A percentile compares a stretch with the other conserved stretches of the same genome.
These are phyloP conservation scores for Scalesia atractyloides DNA, from an alignment of 129 eudicot species.

Conservation along the genomic window DNA sequence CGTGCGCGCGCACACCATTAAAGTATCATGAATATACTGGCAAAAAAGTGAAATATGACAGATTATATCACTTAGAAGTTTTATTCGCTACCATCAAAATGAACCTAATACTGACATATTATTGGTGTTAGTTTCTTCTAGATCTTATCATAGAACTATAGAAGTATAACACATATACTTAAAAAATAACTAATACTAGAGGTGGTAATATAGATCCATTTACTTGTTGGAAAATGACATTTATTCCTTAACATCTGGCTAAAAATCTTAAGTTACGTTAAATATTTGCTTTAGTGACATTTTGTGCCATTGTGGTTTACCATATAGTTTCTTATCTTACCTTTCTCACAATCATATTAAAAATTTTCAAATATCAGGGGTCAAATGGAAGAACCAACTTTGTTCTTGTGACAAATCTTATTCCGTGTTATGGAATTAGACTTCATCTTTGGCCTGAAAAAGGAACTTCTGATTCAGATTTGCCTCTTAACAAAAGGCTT, in stretches of 20 bases:
- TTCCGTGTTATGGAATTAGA: constrained; percentile 92
- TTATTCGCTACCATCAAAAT: neutral
- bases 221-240: neutral
- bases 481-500: constrained; percentile 57
- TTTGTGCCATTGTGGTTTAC: constrained; percentile 14
- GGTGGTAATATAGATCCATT: neutral
- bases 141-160: neutral
- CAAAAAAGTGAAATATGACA: neutral
- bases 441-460: constrained; percentile 98
- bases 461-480: constrained; percentile 49
- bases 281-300: neutral
- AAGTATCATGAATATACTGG: neutral
- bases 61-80: neutral
- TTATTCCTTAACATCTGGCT: neutral
- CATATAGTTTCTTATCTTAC: constrained; percentile 14
- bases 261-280: constrained; percentile 6
- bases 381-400: constrained; percentile 72
- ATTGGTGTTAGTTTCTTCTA: neutral
- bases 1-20: neutral
- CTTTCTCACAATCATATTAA: neutral
- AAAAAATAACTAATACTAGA: neutral
- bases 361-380: constrained; percentile 50
- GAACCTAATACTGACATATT: neutral
- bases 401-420: constrained; percentile 88
- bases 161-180: neutral